A percentile compares a stretch with the other conserved stretches of the same genome.
phyloP scores from a whole-genome alignment of 2,329 filamentous ascomycete genomes.

The Diatrype stigma region DNA sequence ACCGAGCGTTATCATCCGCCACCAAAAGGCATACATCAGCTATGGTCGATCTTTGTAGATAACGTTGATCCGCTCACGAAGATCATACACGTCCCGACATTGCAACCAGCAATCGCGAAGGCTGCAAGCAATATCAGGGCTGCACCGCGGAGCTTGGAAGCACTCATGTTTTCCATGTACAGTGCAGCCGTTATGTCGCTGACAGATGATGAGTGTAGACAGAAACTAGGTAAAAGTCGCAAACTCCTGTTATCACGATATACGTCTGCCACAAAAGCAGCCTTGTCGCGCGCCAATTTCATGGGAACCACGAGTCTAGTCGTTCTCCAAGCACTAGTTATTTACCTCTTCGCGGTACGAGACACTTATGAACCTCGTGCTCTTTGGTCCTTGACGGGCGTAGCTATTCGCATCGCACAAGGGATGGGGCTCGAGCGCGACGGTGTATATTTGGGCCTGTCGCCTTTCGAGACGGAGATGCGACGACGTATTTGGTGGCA shows the following conservation, averaged over 20 bases:
- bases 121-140: constrained; percentile 37
- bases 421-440: constrained; percentile 38
- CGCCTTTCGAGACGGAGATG: constrained; percentile 39
- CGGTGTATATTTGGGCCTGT: constrained; percentile 27
- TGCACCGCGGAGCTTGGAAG: constrained; percentile 36
- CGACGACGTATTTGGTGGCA: constrained; percentile 41
- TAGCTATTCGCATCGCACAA: constrained; percentile 37
- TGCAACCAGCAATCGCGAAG: constrained; percentile 45
- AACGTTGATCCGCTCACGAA: constrained; percentile 56
- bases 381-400: constrained; percentile 29
- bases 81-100: constrained; percentile 48
- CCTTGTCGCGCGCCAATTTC: constrained; percentile 25
- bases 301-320: constrained; percentile 27
- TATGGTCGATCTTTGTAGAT: constrained; percentile 52
- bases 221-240: constrained; percentile 10
- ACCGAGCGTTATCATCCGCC: constrained; percentile 1
- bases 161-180: constrained; percentile 45
- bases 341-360: constrained; percentile 18
- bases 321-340: constrained; percentile 31
- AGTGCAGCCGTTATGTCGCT: constrained; percentile 39
- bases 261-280: constrained; percentile 8
- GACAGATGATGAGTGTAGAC: constrained; percentile 30
- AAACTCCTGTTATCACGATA: constrained; percentile 16
- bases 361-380: constrained; percentile 11
- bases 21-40: constrained; percentile 5